Conservation (phyloP, 1,139 yeast genomes). For the Geotrichum candidum region DNA sequence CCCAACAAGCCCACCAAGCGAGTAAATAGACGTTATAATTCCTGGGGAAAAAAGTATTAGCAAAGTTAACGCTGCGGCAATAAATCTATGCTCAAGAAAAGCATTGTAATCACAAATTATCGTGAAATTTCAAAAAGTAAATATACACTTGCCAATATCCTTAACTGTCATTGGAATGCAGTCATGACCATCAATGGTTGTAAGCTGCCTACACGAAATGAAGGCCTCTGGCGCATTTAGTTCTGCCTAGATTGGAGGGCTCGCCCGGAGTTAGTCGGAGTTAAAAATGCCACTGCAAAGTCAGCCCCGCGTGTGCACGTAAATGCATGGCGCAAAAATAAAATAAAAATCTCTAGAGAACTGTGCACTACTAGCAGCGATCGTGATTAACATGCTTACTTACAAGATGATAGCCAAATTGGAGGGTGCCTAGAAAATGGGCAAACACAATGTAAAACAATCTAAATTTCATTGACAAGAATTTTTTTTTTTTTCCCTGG, state of each 20-base stretch:
- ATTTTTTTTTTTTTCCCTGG: neutral
- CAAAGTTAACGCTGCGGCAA: neutral
- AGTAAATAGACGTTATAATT: constrained; percentile 72
- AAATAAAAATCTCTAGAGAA: no score
- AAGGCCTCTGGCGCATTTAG: constrained; percentile 74
- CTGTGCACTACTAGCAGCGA: neutral
- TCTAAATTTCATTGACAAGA: neutral
- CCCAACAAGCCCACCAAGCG: constrained; percentile 81
- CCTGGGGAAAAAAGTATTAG: constrained; percentile 1
- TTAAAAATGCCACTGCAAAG: neutral
- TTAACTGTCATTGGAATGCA: constrained; percentile 60
- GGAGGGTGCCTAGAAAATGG: constrained; percentile 69
- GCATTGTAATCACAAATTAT: neutral
- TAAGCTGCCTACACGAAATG: constrained; percentile 45
- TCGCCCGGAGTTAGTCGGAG: constrained; percentile 1
- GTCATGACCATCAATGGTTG: constrained; percentile 30
- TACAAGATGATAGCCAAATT: constrained; percentile 78
- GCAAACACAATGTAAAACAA: constrained; percentile 32
- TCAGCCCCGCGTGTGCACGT: no score
- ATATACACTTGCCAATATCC: constrained; percentile 48
- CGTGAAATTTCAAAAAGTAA: neutral
- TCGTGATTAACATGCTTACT: constrained; percentile 10
- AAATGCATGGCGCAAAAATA: neutral
- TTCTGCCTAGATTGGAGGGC: constrained; percentile 45
- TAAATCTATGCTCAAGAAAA: neutral